A percentile compares a stretch with the other conserved stretches of the same genome.
phyloP scores from a whole-genome alignment of 306 rosid genomes.

The Rosa multiflora region DNA sequence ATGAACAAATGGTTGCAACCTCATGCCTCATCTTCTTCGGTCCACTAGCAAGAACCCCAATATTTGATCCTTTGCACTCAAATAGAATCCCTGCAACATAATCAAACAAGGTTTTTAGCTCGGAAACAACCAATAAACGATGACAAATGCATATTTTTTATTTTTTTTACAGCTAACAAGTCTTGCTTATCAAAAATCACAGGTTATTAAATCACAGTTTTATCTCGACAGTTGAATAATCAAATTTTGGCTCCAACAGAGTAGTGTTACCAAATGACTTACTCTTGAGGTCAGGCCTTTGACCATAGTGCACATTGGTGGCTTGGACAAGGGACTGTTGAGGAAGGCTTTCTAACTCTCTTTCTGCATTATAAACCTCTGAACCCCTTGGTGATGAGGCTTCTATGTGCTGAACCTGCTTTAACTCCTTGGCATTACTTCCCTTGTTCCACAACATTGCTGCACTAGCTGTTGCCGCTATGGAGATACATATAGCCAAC shows the following conservation, averaged over 20 bases:
- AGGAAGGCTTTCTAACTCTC: constrained; percentile 65
- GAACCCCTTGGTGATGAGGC: constrained; percentile 39
- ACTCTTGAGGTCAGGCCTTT: constrained; percentile 67
- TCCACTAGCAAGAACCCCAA: constrained; percentile 60
- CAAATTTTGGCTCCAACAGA: too few species aligned
- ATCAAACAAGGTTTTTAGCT: not conserved
- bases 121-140: not conserved
- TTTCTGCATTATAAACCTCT: constrained; percentile 23
- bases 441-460: constrained; percentile 51
- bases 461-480: constrained; percentile 35
- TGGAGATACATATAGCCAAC: constrained; percentile 44
- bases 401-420: constrained; percentile 48
- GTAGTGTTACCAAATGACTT: constrained; percentile 16
- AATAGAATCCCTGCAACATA: constrained; percentile 36
- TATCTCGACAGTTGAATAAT: not conserved
- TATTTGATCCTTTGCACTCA: constrained; percentile 45
- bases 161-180: not conserved
- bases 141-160: not conserved
- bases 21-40: constrained; percentile 68
- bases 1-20: constrained; percentile 70
- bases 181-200: not conserved
- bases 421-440: constrained; percentile 30
- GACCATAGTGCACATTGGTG: constrained; percentile 54
- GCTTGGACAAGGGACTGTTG: constrained; percentile 44
- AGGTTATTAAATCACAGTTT: not conserved